Evolutionary conservation across 1,284 basidiomycete genomes (phyloP), one percentile per base, ranked within the genome.

Genomic region (Apiotrichum gamsii): DNA sequence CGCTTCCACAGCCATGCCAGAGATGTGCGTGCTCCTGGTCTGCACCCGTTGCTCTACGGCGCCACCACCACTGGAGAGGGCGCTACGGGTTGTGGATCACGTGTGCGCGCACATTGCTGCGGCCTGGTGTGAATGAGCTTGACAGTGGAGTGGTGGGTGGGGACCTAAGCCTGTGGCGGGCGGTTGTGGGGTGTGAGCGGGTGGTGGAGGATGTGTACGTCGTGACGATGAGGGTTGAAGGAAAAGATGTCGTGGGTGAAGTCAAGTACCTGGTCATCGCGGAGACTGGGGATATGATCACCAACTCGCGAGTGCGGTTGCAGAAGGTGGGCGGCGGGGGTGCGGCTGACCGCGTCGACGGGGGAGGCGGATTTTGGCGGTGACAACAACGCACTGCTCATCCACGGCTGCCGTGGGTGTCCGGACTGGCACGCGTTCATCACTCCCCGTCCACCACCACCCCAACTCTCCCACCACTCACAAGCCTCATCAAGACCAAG

Each of bases 71-170:
- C n/a, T n/a, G n/a, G n/a, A n/a, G n/a, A n/a, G n/a, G n/a, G n/a
- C n/a, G n/a, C n/a, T n/a, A n/a, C n/a, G n/a, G 65, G 5, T 69
- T 62, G 46, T 67, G 60, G 54, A 42, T 64, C 21, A 45, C 55
- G 2, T 49, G 64, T 14, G 40, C 62, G 3, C 57, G 63, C 32
- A 53, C 54, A n/a, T 20, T 47, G 16, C 34, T 61, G 15, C 51
- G 56, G 16, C 37, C 58, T 18, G 62, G 61, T 3, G 41, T 34
- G 2, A n/a, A 43, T 2, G 62, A 49, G 0, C 24, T 19, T 14
- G 55, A 42, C 4, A 31, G 31, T 33, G 62, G 57, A 0, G 24
- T 63, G 11, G 44, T 61, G 8, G 52, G 58, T 2, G 56, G 59
- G 0, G 60, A 64, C 43, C 25, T 67, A 10, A 9, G 47, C 8